A percentile compares a stretch with the other conserved stretches of the same genome.
phyloP scores from a whole-genome alignment of 2,329 filamentous ascomycete species.

The Metarhizium humberi region DNA sequence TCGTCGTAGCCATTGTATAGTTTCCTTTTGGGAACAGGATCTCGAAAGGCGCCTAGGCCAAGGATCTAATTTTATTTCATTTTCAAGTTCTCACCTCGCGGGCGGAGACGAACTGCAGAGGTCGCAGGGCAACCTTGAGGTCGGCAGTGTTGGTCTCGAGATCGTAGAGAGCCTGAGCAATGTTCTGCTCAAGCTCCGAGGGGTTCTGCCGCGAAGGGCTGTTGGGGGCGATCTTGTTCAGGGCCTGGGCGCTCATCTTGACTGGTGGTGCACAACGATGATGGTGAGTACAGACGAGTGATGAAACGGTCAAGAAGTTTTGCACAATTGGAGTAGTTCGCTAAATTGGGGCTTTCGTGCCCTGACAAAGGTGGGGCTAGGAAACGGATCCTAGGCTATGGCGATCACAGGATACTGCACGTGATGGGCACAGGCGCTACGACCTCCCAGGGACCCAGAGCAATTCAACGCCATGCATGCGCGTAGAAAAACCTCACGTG shows the following conservation, averaged over 20 bases:
- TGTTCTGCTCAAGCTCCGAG: constrained; percentile 94
- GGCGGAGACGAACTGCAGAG: constrained; percentile 97
- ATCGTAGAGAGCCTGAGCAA: constrained; percentile 95
- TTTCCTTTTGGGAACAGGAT: constrained; percentile 34
- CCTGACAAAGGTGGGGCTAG: constrained; percentile 14
- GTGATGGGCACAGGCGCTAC: neutral
- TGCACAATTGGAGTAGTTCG: constrained; percentile 20
- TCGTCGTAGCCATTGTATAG: constrained; percentile 24
- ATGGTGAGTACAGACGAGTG: constrained; percentile 17
- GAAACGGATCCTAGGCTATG: neutral
- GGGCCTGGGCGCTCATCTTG: constrained; percentile 58
- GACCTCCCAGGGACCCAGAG: too few species aligned
- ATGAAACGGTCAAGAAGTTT: constrained; percentile 20
- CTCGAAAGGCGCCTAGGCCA: constrained; percentile 15
- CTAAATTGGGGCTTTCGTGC: constrained; percentile 35
- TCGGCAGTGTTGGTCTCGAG: constrained; percentile 99
- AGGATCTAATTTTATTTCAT: constrained; percentile 14
- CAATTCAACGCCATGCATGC: too few species aligned
- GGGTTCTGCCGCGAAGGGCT: constrained; percentile 93
- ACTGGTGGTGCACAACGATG: constrained; percentile 30
- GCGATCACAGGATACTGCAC: neutral
- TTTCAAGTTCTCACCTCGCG: constrained; percentile 80
- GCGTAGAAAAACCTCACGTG: too few species aligned
- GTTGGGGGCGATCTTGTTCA: constrained; percentile 98
- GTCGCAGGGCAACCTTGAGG: constrained; percentile 90